A percentile compares a stretch with the other conserved stretches of the same genome.
phyloP scores from a whole-genome alignment of 1,139 yeast species.

The Entelexis sorbosivorans region DNA sequence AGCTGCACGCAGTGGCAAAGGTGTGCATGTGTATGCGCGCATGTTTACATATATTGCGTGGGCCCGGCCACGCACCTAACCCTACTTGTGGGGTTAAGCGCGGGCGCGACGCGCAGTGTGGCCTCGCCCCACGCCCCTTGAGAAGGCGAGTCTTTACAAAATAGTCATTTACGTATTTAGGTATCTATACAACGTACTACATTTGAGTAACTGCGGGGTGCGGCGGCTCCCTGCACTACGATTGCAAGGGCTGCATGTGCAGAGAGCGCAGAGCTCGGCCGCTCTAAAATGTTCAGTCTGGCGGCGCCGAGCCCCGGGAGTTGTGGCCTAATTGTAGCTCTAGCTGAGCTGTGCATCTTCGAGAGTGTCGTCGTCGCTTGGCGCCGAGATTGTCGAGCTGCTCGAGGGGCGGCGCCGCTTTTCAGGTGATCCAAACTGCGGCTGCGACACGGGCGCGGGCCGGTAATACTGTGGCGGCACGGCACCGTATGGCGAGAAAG shows the following conservation, averaged over 20 bases:
- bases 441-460: slow-evolving; percentile 9
- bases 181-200: neutral
- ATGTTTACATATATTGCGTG: neutral
- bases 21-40: too few relatives aligned
- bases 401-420: slow-evolving; percentile 29
- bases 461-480: slow-evolving; percentile 14
- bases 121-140: too few relatives aligned
- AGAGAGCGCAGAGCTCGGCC: too few relatives aligned
- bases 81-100: too few relatives aligned
- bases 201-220: neutral
- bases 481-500: slow-evolving; percentile 17
- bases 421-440: slow-evolving; percentile 20
- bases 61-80: neutral
- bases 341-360: slow-evolving; percentile 16
- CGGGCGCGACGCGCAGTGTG: too few relatives aligned
- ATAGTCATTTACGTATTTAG: too few relatives aligned
- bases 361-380: slow-evolving; percentile 25
- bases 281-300: too few relatives aligned
- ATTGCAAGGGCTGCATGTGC: neutral
- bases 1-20: neutral
- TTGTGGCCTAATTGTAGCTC: too few relatives aligned
- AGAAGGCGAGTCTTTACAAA: too few relatives aligned
- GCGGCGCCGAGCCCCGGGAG: too few relatives aligned
- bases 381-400: slow-evolving; percentile 30
- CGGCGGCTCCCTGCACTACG: neutral